Conservation (phyloP, 140 eudicot genomes). For the Senecio squalidus region DNA sequence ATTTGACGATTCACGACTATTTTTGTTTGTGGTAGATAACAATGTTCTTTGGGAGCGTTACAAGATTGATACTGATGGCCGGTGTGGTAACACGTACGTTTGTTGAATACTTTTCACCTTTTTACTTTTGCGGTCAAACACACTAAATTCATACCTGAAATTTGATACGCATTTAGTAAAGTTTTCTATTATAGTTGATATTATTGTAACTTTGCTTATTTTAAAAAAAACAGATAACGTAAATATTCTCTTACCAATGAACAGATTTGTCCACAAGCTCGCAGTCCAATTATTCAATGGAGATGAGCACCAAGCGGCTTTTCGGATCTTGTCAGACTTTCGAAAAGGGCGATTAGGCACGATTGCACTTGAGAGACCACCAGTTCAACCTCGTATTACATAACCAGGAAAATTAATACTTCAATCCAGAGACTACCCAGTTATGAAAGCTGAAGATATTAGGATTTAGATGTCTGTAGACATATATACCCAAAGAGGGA, state of each 20-base stretch:
- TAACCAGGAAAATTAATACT: constrained; percentile 2
- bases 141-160: background rate
- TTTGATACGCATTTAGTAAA: background rate
- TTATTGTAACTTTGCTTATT: too few relatives aligned
- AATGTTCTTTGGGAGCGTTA: constrained; percentile 69
- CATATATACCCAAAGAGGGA: background rate
- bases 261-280: constrained; percentile 70
- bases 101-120: background rate
- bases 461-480: constrained; percentile 19
- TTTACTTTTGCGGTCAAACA: constrained; percentile 5
- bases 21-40: constrained; percentile 48
- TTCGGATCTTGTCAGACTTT: constrained; percentile 79
- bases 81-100: constrained; percentile 80
- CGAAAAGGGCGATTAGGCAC: constrained; percentile 85
- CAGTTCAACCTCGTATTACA: constrained; percentile 21
- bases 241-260: constrained; percentile 10
- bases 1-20: background rate
- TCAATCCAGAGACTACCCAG: background rate
- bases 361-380: constrained; percentile 85
- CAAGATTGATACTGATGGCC: constrained; percentile 63
- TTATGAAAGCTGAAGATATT: background rate
- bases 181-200: too few relatives aligned
- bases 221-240: constrained; percentile 6
- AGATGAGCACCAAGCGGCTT: constrained; percentile 85
- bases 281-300: constrained; percentile 80